Percentiles rank a stretch among this genome's conserved stretches.
phyloP scores from a whole-genome alignment of 2,329 filamentous ascomycete species.

The Ophiobolus disseminans region DNA sequence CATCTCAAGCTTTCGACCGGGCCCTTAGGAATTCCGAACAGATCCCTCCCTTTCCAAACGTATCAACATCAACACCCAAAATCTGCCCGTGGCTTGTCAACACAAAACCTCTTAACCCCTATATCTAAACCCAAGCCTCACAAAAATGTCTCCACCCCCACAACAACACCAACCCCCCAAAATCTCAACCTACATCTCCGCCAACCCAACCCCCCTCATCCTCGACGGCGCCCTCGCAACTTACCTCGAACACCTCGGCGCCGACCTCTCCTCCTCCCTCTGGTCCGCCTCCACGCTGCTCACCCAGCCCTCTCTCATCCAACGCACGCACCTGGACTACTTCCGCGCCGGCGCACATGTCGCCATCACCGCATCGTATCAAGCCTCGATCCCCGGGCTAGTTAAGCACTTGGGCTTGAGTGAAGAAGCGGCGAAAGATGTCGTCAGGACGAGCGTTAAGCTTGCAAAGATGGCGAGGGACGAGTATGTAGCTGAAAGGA shows the following conservation, averaged over 20 bases:
- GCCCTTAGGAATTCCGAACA: too few relatives aligned
- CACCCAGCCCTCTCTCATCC: slow-evolving; percentile 51
- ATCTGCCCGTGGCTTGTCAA: too few relatives aligned
- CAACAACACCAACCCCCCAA: not conserved
- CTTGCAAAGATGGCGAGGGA: slow-evolving; percentile 50
- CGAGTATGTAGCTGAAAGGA: slow-evolving; percentile 29
- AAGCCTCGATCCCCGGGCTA: slow-evolving; percentile 54
- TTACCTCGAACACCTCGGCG: slow-evolving; percentile 54
- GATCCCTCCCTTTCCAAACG: too few relatives aligned
- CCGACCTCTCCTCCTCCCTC: slow-evolving; percentile 52
- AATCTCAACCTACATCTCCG: slow-evolving; percentile 25
- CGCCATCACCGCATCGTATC: slow-evolving; percentile 57
- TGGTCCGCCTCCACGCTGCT: slow-evolving; percentile 56
- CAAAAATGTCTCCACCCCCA: not conserved
- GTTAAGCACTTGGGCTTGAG: slow-evolving; percentile 45
- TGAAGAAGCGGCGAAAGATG: slow-evolving; percentile 40
- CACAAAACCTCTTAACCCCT: too few relatives aligned
- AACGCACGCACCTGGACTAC: slow-evolving; percentile 54
- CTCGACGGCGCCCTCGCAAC: slow-evolving; percentile 58
- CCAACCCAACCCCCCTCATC: slow-evolving; percentile 40
- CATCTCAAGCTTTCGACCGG: too few relatives aligned
- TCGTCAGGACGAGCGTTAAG: slow-evolving; percentile 52
- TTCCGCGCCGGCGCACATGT: slow-evolving; percentile 55
- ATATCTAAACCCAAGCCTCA: not conserved
- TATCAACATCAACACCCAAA: not conserved